Percentiles rank a stretch among this genome's conserved stretches.
Evolutionary conservation across 805 yeast genomes (phyloP).

Genomic region (Sungouiella thailandica): DNA sequence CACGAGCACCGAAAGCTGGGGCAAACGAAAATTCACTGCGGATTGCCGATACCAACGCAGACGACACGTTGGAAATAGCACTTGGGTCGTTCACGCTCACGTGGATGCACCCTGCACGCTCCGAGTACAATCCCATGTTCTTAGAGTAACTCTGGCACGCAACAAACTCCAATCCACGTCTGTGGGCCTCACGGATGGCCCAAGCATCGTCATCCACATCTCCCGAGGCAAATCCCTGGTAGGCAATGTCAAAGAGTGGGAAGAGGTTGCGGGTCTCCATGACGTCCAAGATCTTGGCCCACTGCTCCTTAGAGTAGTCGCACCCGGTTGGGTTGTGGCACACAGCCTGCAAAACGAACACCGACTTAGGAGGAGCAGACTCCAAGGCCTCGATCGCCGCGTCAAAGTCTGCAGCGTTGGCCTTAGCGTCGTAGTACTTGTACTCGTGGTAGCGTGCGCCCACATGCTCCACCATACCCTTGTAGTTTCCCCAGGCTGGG

Average conservation of each 20-base stretch:
- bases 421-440: constrained; percentile 26
- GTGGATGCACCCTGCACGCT: constrained; percentile 36
- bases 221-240: constrained; percentile 38
- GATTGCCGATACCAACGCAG: constrained; percentile 28
- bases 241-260: constrained; percentile 36
- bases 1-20: constrained; percentile 44
- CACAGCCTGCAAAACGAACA: constrained; percentile 37
- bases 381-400: constrained; percentile 22
- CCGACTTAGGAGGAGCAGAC: constrained; percentile 26
- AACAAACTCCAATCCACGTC: constrained; percentile 19
- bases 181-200: constrained; percentile 32
- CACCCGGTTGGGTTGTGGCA: constrained; percentile 45
- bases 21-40: constrained; percentile 42
- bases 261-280: constrained; percentile 22
- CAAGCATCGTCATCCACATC: constrained; percentile 29
- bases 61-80: constrained; percentile 13
- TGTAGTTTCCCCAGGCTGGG: constrained; percentile 39
- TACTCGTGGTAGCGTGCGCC: constrained; percentile 25
- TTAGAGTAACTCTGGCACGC: constrained; percentile 36
- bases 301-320: constrained; percentile 33
- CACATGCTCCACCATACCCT: constrained; percentile 27
- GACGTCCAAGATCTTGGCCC: constrained; percentile 27
- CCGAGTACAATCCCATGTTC: constrained; percentile 39
- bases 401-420: constrained; percentile 27
- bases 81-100: constrained; percentile 13